Evolutionary conservation across 2,329 filamentous ascomycete species (phyloP), one percentile per base, ranked within the genome.

Genomic region (Fusarium denticulatum): DNA sequence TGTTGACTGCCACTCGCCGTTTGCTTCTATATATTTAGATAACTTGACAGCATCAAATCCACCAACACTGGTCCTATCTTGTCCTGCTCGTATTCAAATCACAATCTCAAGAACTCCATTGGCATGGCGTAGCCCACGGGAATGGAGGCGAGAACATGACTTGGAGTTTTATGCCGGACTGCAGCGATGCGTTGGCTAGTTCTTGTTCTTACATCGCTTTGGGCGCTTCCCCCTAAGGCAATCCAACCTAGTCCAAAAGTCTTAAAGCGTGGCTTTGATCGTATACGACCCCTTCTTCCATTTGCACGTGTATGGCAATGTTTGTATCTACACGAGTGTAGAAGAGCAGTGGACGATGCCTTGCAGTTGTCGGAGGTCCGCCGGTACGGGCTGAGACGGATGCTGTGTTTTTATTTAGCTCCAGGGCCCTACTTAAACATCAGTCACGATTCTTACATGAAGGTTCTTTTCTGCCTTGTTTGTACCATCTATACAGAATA

Each of bases 341-440:
- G 14, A 32, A 1, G n/a, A 32, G 2, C 14, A 4, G 20, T n/a
- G 9, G 7, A 5, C 5, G 14, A 49, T 28, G 14, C 5, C 46
- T n/a, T 4, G 14, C 13, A 12, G 16, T 16, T 16, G 0, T 32
- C 7, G 20, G 20, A 5, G 20, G 9, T 18, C 5, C 28, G 11
- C 5, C 3, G 14, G 16, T 4, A n/a, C 10, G 9, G 28, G 5
- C 3, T 32, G 20, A 15, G 20, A 1, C 1, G 7, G 5, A 12
- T 4, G 1, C 46, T 49, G 7, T 22, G 20, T 1, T 12, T n/a
- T 0, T 3, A 5, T 4, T 49, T 12, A 49, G 46, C 22, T 49
- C 6, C 6, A 2, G 46, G 15, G 14, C 20, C 14, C 9, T 4
- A 6, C 28, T 49, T 7, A 3, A 11, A 16, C n/a, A n/a, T 10